Conservation (phyloP, 1,284 basidiomycete genomes). For the Volvariella surrecta region DNA sequence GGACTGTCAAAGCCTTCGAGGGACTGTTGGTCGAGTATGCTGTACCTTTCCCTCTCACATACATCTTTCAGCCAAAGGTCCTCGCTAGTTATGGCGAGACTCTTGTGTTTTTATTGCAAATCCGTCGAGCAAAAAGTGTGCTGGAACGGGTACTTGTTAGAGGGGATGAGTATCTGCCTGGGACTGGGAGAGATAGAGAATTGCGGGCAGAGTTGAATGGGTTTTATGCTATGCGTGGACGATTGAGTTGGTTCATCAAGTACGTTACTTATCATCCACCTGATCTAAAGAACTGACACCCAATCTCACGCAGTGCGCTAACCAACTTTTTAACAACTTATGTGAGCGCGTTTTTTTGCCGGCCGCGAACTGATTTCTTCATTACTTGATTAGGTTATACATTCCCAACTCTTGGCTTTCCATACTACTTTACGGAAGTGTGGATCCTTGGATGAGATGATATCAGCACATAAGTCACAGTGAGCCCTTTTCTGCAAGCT, state of each 20-base stretch:
- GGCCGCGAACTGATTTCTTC: background rate
- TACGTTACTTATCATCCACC: constrained; percentile 27
- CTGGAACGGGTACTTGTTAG: constrained; percentile 62
- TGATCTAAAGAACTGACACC: background rate
- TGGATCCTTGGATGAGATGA: constrained; percentile 70
- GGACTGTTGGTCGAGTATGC: constrained; percentile 68
- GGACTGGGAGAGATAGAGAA: constrained; percentile 17
- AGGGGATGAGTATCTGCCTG: constrained; percentile 23
- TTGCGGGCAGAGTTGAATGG: constrained; percentile 44
- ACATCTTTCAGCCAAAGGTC: constrained; percentile 59
- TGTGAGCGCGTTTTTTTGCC: constrained; percentile 29
- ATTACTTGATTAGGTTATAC: constrained; percentile 47
- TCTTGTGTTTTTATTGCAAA: constrained; percentile 72
- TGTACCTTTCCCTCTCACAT: constrained; percentile 75
- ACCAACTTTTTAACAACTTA: constrained; percentile 69
- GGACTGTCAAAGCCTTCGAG: constrained; percentile 56
- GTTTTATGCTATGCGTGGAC: constrained; percentile 67
- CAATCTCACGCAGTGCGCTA: constrained; percentile 40
- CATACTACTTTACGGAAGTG: constrained; percentile 45
- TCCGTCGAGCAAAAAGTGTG: constrained; percentile 63
- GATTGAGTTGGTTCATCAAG: constrained; percentile 80
- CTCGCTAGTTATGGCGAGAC: constrained; percentile 60
- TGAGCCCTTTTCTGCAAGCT: too few species aligned
- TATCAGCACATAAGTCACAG: constrained; percentile 65
- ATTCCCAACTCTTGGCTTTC: constrained; percentile 51